Evolutionary conservation across 176 grass and related monocot genomes (phyloP), one percentile per base, ranked within the genome.

Genomic region (Triticum timopheevii): DNA sequence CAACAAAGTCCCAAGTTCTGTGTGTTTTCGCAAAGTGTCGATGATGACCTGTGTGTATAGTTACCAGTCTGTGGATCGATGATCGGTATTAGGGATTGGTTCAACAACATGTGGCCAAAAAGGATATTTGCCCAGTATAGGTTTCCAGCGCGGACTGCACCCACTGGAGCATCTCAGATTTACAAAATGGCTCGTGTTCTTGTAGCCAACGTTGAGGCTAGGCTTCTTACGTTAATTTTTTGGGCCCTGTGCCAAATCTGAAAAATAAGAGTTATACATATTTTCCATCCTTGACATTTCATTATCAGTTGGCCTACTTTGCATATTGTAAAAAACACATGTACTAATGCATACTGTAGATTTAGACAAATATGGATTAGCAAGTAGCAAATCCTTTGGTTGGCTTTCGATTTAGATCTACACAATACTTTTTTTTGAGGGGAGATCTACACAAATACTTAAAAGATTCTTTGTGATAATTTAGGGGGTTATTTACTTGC

Each of bases 111-210:
- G 38, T 84, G 76, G 38, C 69, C 28, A 49, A 87, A 85, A 85
- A 36, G 34, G 35, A 39, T 42, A 62, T 77, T 42, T 85, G 85
- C 73, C 81, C 27, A 54, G 12, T 39, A 81, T 63, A 70, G 82
- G 69, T 40, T 16, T 88, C 90, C 86, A 88, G 31, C 82, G 71
- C 69, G 70, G 90, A 88, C 70, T 77, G 82, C 90, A 91, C 85
- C 77, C 28, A 85, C 33, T 49, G 23, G 40, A 77, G 76, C 67
- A 73, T 47, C 36, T 74, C 27, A 44, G 22, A 66, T 76, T 85
- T 35, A 13, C 83, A 62, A 33, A 62, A 33, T 85, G 44, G 45
- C 34, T 54, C 3, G 9, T 66, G 20, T 56, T 45, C 68, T 28
- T 85, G 33, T 24, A 11, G 23, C 13, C 25, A 34, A 67, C 50